phyloP scores from a whole-genome alignment of 345 rosid species.

The Trapa incisa region DNA sequence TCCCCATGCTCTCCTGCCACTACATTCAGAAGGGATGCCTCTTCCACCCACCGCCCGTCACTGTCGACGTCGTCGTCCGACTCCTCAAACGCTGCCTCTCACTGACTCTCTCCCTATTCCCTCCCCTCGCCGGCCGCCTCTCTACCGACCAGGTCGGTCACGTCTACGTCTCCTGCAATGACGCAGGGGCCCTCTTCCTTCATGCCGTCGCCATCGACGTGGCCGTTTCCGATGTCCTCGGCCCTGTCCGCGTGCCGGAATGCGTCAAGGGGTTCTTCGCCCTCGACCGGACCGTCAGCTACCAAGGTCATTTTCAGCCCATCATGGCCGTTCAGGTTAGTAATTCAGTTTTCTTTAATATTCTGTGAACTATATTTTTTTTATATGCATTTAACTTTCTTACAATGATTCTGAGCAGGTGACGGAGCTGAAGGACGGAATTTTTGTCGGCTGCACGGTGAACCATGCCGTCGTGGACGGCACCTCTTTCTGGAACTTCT shows the following conservation, averaged over 20 bases:
- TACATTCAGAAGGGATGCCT: slow-evolving; percentile 86
- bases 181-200: slow-evolving; percentile 55
- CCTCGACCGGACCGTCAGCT: slow-evolving; percentile 54
- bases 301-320: slow-evolving; percentile 61
- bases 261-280: slow-evolving; percentile 44
- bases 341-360: neutral
- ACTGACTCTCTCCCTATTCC: slow-evolving; percentile 45
- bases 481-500: slow-evolving; percentile 91
- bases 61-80: slow-evolving; percentile 16
- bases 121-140: slow-evolving; percentile 90
- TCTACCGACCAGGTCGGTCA: slow-evolving; percentile 34
- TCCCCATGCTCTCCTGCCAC: slow-evolving; percentile 92
- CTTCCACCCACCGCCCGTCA: slow-evolving; percentile 32
- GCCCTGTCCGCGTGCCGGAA: slow-evolving; percentile 46
- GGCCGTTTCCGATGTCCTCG: slow-evolving; percentile 28
- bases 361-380: too few relatives aligned
- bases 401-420: slow-evolving; percentile 13
- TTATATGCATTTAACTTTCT: too few relatives aligned
- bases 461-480: slow-evolving; percentile 84
- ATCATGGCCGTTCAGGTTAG: slow-evolving; percentile 54
- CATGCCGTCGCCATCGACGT: slow-evolving; percentile 35
- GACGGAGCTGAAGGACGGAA: slow-evolving; percentile 60
- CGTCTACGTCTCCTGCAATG: slow-evolving; percentile 53
- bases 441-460: slow-evolving; percentile 61
- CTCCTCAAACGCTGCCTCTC: slow-evolving; percentile 40